Conservation (phyloP, 2,329 filamentous ascomycete species). For the Bimuria novae-zelandiae region DNA sequence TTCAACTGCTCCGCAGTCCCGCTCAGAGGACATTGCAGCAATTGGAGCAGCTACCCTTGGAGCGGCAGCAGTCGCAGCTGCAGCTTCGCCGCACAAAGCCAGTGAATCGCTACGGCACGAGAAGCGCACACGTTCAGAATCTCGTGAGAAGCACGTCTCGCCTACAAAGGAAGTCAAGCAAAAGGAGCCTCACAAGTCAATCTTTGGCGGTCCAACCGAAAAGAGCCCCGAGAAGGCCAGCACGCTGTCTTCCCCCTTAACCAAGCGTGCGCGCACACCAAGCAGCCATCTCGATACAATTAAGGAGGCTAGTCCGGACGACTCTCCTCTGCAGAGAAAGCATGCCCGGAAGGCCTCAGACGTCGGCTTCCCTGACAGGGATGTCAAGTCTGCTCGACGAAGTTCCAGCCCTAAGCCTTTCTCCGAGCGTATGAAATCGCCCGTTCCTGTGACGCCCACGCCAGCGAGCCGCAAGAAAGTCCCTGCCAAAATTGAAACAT, state of each 20-base stretch:
- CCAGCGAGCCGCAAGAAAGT: conserved; percentile 28
- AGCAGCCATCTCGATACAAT: conserved; percentile 55
- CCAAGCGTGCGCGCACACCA: conserved; percentile 33
- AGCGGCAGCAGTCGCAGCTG: conserved; percentile 1
- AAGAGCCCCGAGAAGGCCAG: conserved; percentile 24
- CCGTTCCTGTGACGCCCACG: conserved; percentile 37
- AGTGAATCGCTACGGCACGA: conserved; percentile 15
- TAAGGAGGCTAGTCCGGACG: conserved; percentile 54
- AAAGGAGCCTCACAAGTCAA: conserved; percentile 35
- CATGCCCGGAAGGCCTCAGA: conserved; percentile 48
- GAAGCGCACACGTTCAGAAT: conserved; percentile 9
- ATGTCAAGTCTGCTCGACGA: conserved; percentile 47
- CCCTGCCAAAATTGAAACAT: conserved; percentile 34
- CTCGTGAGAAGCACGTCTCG: conserved; percentile 10
- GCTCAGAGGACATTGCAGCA: conserved; percentile 16
- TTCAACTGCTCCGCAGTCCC: conserved; percentile 24
- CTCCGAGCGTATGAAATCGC: conserved; percentile 41
- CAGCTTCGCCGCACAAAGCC: conserved; percentile 3
- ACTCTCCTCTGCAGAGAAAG: conserved; percentile 47
- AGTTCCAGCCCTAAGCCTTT: conserved; percentile 38
- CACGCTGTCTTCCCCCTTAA: conserved; percentile 27
- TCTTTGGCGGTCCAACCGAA: conserved; percentile 41
- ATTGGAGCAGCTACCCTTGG: conserved; percentile 1
- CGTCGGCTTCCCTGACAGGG: conserved; percentile 49
- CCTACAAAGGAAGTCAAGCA: conserved; percentile 17